A percentile compares a stretch with the other conserved stretches of the same genome.
Conservation (phyloP, 139 green algal genomes). For the Dunaliella primolecta region DNA sequence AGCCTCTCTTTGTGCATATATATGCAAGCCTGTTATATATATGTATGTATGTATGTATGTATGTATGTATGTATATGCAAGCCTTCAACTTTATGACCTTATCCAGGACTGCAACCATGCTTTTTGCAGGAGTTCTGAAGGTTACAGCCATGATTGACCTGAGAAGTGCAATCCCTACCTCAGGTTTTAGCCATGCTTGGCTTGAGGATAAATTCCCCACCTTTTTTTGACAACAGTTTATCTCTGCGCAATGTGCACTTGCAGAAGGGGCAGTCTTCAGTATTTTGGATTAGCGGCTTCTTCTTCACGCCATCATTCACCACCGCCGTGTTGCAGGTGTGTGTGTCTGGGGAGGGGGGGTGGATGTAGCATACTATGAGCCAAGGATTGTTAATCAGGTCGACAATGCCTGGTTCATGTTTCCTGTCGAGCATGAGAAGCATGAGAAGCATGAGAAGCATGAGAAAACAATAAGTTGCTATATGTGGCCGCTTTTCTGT, state of each 20-base stretch:
- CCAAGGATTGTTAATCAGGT: background rate
- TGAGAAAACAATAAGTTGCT: background rate
- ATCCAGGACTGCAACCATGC: too few relatives aligned
- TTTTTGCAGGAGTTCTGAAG: too few relatives aligned
- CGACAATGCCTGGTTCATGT: background rate
- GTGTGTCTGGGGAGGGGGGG: constrained; percentile 1
- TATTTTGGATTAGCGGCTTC: constrained; percentile 76
- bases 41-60: background rate
- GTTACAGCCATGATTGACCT: too few relatives aligned
- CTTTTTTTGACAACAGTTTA: background rate
- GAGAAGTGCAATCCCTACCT: too few relatives aligned
- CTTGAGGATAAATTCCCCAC: too few relatives aligned
- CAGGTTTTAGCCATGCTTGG: too few relatives aligned
- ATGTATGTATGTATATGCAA: background rate
- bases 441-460: background rate
- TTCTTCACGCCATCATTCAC: constrained; percentile 75
- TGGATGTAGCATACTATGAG: background rate
- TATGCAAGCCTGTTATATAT: background rate
- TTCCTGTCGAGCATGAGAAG: background rate
- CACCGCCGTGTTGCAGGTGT: constrained; percentile 52
- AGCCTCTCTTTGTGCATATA: background rate
- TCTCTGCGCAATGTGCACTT: too few relatives aligned
- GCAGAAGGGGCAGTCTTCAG: constrained; percentile 21
- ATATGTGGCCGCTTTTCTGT: background rate
- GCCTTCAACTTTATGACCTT: too few relatives aligned